These are phyloP conservation scores for Aspergillus udagawae DNA, from an alignment of 2,329 filamentous ascomycete genomes.

Conservation along the genomic window DNA sequence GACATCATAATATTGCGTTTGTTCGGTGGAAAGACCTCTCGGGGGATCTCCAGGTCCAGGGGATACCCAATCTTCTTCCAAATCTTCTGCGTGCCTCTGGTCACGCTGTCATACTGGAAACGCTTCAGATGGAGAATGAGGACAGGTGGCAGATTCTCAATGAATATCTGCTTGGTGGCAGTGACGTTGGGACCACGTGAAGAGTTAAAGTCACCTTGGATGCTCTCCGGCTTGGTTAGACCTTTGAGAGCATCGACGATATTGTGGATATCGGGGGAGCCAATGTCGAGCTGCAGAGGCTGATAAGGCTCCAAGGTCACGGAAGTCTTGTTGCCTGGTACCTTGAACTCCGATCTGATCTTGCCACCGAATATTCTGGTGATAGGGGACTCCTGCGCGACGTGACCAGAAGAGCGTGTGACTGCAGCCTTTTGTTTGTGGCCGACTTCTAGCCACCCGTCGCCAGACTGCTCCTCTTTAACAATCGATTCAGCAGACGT, in stretches of 20 bases:
- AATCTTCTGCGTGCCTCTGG: constrained; percentile 84
- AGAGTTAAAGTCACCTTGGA: constrained; percentile 81
- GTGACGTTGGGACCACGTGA: constrained; percentile 70
- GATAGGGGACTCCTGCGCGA: constrained; percentile 71
- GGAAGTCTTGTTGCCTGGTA: constrained; percentile 82
- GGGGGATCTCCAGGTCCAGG: constrained; percentile 87
- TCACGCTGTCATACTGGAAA: constrained; percentile 88
- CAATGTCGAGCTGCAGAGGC: constrained; percentile 91
- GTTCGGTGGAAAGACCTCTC: constrained; percentile 77
- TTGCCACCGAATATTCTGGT: constrained; percentile 94
- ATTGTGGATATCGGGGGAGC: constrained; percentile 77
- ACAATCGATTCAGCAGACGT: constrained; percentile 36
- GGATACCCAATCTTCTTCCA: constrained; percentile 98
- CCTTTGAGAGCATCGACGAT: constrained; percentile 87
- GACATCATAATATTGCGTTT: constrained; percentile 63
- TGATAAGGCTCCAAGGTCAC: constrained; percentile 93
- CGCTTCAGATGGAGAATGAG: constrained; percentile 94
- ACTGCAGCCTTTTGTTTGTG: constrained; percentile 83
- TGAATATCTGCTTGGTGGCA: constrained; percentile 91
- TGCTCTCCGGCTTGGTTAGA: constrained; percentile 75
- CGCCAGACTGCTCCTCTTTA: constrained; percentile 42
- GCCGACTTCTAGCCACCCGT: constrained; percentile 92
- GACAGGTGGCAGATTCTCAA: constrained; percentile 85
- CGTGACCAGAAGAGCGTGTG: constrained; percentile 77
- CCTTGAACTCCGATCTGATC: constrained; percentile 80